Conservation (phyloP, 768 basidiomycete genomes). For the Suillus discolor region DNA sequence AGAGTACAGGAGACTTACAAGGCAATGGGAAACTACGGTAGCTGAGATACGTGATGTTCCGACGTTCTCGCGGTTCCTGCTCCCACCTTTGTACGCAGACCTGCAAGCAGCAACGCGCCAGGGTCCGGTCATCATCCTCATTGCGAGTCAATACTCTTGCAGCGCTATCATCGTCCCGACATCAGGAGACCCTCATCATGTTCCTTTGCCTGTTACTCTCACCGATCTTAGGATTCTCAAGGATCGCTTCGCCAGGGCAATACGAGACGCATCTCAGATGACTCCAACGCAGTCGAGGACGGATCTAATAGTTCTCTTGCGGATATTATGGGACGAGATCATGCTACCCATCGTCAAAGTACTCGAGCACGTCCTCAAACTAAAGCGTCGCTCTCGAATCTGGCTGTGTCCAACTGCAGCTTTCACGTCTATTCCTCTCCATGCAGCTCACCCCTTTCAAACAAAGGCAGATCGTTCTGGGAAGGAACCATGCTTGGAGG, state of each 20-base stretch:
- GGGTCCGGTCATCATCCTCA: neutral
- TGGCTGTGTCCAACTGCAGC: neutral
- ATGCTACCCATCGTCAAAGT: neutral
- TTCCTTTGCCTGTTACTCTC: neutral
- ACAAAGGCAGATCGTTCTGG: neutral
- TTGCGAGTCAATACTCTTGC: neutral
- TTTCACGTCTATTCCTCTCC: neutral
- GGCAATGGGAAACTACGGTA: neutral
- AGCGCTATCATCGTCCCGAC: neutral
- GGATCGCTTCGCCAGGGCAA: constrained; percentile 10
- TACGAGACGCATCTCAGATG: neutral
- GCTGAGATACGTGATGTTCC: neutral
- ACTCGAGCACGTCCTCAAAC: neutral
- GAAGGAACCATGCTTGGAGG: neutral
- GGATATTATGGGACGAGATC: neutral
- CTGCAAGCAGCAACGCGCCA: neutral
- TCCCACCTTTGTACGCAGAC: neutral
- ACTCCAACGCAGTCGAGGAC: neutral
- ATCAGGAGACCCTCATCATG: neutral
- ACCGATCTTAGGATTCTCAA: constrained; percentile 3
- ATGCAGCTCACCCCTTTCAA: neutral
- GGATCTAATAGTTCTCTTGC: neutral
- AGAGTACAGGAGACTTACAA: neutral
- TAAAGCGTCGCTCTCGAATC: neutral
- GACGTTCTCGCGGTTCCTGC: neutral